Evolutionary conservation across 768 basidiomycete species (phyloP).

Genomic region (Lepiota subincarnata): DNA sequence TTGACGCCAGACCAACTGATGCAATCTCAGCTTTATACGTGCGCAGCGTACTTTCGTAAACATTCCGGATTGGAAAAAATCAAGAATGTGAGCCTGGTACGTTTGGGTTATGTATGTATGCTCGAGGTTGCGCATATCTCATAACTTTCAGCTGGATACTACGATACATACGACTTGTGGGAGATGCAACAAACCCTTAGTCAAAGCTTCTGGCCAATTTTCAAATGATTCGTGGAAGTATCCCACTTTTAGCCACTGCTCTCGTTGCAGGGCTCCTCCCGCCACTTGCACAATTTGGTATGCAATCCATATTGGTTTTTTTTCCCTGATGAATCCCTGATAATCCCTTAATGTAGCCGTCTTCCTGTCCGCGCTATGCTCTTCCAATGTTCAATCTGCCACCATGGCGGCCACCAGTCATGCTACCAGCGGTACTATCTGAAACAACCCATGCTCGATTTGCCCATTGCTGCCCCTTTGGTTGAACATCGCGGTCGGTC

Average conservation of each 20-base stretch:
- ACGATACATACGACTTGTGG: conserved; percentile 68
- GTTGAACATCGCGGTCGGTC: conserved; percentile 10
- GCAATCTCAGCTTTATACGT: conserved; percentile 56
- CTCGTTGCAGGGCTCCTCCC: conserved; percentile 43
- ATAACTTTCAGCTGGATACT: conserved; percentile 55
- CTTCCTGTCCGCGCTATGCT: conserved; percentile 69
- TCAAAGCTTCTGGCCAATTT: conserved; percentile 32
- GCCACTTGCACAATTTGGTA: conserved; percentile 73
- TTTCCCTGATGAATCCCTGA: too few species aligned
- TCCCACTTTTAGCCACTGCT: conserved; percentile 48
- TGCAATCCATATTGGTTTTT: conserved; percentile 12
- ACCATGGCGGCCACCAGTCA: conserved; percentile 77
- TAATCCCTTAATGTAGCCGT: conserved; percentile 40
- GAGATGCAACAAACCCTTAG: conserved; percentile 61
- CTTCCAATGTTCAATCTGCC: conserved; percentile 72
- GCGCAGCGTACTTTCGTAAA: conserved; percentile 76
- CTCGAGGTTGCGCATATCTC: neutral
- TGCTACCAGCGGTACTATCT: conserved; percentile 72
- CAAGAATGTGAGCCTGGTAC: conserved; percentile 49
- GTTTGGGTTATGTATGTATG: conserved; percentile 14
- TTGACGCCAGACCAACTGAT: conserved; percentile 51
- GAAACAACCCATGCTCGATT: conserved; percentile 50
- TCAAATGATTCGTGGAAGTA: neutral
- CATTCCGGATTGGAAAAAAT: conserved; percentile 49
- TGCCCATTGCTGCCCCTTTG: conserved; percentile 25